phyloP scores from a whole-genome alignment of 2,329 filamentous ascomycete genomes.

The Aspergillus ibericus region DNA sequence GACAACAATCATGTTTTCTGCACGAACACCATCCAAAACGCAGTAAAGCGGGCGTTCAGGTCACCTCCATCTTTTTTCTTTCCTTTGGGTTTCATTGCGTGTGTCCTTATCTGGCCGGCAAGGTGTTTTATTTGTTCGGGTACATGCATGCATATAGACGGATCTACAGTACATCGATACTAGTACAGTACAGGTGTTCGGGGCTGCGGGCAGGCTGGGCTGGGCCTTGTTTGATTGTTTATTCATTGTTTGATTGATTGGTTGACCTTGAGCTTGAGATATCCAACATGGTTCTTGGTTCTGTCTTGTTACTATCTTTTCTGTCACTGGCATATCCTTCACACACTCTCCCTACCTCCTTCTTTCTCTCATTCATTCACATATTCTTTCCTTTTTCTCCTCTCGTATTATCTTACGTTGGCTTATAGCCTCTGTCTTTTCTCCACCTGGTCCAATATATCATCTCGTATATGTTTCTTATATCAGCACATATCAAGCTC shows the following conservation, averaged over 20 bases:
- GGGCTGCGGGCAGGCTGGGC: not conserved
- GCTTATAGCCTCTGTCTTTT: too few relatives aligned
- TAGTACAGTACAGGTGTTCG: conserved; percentile 5
- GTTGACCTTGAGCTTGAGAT: conserved; percentile 17
- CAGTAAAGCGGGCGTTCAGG: conserved; percentile 8
- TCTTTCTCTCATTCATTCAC: too few relatives aligned
- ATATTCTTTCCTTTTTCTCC: not conserved
- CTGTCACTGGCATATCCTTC: not conserved
- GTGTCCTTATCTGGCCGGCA: not conserved
- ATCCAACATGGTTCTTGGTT: conserved; percentile 17
- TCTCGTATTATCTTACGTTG: too few relatives aligned
- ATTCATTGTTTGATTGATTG: conserved; percentile 4
- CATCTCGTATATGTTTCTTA: too few relatives aligned
- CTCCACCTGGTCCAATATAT: too few relatives aligned
- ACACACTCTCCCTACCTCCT: not conserved
- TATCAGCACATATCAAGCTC: too few relatives aligned
- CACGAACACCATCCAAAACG: not conserved
- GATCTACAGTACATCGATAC: conserved; percentile 1
- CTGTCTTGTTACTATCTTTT: conserved; percentile 15
- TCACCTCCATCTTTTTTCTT: not conserved
- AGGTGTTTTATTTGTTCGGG: not conserved
- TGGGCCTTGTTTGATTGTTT: not conserved
- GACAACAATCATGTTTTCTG: not conserved
- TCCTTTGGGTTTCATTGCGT: not conserved
- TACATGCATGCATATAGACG: conserved; percentile 8